Conservation (phyloP, 805 yeast species). For the Candida sithepensis region DNA sequence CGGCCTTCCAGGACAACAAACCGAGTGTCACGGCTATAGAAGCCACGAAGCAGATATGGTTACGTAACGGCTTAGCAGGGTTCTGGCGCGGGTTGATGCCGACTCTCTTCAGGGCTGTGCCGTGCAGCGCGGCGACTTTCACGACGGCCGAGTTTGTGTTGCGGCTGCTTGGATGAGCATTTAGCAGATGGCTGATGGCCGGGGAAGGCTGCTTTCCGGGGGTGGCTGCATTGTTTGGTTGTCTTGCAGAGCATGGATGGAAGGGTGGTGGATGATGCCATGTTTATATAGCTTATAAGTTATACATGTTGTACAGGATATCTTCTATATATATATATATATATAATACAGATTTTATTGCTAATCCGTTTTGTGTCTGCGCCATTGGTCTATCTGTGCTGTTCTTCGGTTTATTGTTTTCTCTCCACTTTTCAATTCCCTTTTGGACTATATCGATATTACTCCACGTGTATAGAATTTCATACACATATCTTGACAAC, state of each 20-base stretch:
- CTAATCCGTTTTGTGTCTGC: too few species aligned
- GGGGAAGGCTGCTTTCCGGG: background rate
- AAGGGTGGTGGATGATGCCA: background rate
- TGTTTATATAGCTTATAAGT: too few species aligned
- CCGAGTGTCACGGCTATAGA: conserved; percentile 30
- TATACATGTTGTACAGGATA: too few species aligned
- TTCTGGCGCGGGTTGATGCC: conserved; percentile 65
- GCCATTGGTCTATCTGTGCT: too few species aligned
- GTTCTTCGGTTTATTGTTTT: background rate
- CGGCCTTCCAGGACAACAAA: conserved; percentile 35
- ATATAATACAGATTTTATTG: too few species aligned
- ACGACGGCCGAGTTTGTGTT: conserved; percentile 71
- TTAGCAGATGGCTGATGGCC: too few species aligned
- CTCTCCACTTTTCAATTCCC: background rate
- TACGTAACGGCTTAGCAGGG: conserved; percentile 43
- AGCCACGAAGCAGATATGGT: conserved; percentile 37
- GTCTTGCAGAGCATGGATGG: background rate
- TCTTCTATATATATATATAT: too few species aligned
- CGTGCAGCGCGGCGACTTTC: conserved; percentile 72
- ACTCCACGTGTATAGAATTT: too few species aligned
- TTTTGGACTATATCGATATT: too few species aligned
- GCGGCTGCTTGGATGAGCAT: conserved; percentile 46
- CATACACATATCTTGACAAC: background rate
- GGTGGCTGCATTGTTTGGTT: too few species aligned
- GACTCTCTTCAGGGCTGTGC: conserved; percentile 56